Evolutionary conservation across 148 eudicot genomes (phyloP).

Genomic region (Fallopia convolvulus): DNA sequence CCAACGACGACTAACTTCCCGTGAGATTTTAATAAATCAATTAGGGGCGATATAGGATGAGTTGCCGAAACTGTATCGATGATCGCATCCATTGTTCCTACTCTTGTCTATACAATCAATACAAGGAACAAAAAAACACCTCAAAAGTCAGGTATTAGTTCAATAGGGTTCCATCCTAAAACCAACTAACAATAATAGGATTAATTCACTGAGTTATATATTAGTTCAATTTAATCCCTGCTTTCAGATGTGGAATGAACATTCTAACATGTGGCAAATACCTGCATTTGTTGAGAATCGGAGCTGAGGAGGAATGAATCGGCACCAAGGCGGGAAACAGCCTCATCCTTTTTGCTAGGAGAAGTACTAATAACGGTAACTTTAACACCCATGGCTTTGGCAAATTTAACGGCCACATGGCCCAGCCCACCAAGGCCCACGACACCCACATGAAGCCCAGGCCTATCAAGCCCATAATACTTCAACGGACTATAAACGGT

Average conservation of each 20-base stretch:
- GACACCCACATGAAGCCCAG: slow-evolving; percentile 21
- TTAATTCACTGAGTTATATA: no score
- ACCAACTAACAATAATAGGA: no score
- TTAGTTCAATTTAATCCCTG: no score
- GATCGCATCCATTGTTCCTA: slow-evolving; percentile 61
- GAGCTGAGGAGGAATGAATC: slow-evolving; percentile 18
- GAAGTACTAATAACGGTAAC: slow-evolving; percentile 28
- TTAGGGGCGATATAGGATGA: slow-evolving; percentile 59
- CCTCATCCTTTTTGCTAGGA: slow-evolving; percentile 17
- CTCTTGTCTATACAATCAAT: slow-evolving; percentile 30
- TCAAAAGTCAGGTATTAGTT: no score
- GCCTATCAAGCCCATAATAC: slow-evolving; percentile 16
- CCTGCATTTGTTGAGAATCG: slow-evolving; percentile 16
- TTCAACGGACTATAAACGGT: slow-evolving; percentile 23
- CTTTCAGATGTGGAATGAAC: no score
- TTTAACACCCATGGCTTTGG: slow-evolving; percentile 20
- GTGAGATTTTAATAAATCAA: slow-evolving; percentile 62
- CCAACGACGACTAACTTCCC: slow-evolving; percentile 79
- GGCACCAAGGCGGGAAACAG: slow-evolving; percentile 19
- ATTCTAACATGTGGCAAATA: background rate
- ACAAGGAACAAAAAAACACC: background rate
- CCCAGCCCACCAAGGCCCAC: slow-evolving; percentile 30
- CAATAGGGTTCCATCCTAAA: no score
- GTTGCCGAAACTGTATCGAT: slow-evolving; percentile 74
- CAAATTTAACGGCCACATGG: slow-evolving; percentile 27